Conservation (phyloP, 1,284 basidiomycete genomes). For the Leucoagaricus sp. region DNA sequence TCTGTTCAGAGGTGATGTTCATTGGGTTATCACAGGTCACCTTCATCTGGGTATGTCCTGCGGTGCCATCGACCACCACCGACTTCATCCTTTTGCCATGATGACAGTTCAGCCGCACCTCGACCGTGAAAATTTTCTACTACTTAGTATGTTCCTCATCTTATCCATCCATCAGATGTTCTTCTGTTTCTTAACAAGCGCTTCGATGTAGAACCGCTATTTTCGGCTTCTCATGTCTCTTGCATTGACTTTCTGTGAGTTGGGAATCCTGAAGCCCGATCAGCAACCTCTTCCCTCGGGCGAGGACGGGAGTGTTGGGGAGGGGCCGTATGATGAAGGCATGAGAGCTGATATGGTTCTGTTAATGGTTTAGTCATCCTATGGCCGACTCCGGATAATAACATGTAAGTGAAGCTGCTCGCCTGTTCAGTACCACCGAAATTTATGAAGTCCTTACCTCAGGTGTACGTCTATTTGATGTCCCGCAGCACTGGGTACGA, state of each 20-base stretch:
- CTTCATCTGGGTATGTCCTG: conserved; percentile 4
- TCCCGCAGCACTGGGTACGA: too few species aligned
- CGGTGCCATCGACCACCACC: too few species aligned
- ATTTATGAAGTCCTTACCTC: too few species aligned
- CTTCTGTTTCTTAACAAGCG: neutral
- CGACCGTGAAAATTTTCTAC: conserved; percentile 10
- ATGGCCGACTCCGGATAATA: neutral
- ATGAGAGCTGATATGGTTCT: too few species aligned
- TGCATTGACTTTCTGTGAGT: conserved; percentile 8
- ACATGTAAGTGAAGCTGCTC: conserved; percentile 1
- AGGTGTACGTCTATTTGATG: too few species aligned
- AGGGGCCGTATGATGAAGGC: too few species aligned
- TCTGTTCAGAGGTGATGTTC: too few species aligned
- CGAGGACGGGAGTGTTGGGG: too few species aligned
- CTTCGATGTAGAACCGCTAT: conserved; percentile 4
- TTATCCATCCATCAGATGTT: neutral
- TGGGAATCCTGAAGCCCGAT: too few species aligned
- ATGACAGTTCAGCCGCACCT: conserved; percentile 1
- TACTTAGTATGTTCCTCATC: neutral
- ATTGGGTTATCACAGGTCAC: too few species aligned
- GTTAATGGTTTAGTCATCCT: neutral
- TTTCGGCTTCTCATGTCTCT: conserved; percentile 3
- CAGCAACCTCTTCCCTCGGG: too few species aligned
- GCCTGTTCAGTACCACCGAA: too few species aligned
- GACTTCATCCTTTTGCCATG: neutral